Percentiles rank a stretch among this genome's conserved stretches.
Conservation (phyloP, 2,329 filamentous ascomycete species). For the Colletotrichum costaricense region DNA sequence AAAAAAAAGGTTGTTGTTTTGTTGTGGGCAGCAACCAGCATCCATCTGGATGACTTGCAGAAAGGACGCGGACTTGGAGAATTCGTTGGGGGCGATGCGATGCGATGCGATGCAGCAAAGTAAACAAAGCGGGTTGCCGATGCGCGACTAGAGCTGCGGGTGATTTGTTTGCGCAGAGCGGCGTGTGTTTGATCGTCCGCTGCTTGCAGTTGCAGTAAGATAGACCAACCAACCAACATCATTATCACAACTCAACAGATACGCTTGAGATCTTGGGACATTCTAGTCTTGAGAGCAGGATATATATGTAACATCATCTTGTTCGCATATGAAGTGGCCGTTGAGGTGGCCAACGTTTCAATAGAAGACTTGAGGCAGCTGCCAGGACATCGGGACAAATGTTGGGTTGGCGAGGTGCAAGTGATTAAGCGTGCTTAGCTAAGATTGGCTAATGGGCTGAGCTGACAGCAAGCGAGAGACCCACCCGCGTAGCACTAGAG, state of each 20-base stretch:
- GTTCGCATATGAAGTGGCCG: neutral
- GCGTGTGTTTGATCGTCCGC: constrained; percentile 2
- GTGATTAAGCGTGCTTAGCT: neutral
- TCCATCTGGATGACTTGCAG: constrained; percentile 5
- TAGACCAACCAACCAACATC: neutral
- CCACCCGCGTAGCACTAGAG: neutral
- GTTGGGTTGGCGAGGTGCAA: neutral
- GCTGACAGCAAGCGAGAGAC: constrained; percentile 13
- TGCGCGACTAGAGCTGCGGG: constrained; percentile 17
- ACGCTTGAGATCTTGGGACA: neutral
- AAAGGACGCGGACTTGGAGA: neutral
- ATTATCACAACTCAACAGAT: neutral
- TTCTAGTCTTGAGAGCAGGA: too few relatives aligned
- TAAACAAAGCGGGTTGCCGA: constrained; percentile 25
- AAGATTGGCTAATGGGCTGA: neutral
- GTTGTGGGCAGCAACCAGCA: neutral
- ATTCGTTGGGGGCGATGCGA: constrained; percentile 1
- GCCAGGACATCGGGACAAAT: neutral
- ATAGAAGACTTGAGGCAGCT: too few relatives aligned
- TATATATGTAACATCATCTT: neutral
- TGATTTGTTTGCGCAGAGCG: constrained; percentile 15
- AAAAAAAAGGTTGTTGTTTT: neutral
- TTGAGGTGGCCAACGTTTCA: neutral
- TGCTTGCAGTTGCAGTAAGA: neutral
- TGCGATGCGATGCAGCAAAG: constrained; percentile 14